Evolutionary conservation across 1,139 yeast species (phyloP).

Genomic region (Blastobotrys persicus): DNA sequence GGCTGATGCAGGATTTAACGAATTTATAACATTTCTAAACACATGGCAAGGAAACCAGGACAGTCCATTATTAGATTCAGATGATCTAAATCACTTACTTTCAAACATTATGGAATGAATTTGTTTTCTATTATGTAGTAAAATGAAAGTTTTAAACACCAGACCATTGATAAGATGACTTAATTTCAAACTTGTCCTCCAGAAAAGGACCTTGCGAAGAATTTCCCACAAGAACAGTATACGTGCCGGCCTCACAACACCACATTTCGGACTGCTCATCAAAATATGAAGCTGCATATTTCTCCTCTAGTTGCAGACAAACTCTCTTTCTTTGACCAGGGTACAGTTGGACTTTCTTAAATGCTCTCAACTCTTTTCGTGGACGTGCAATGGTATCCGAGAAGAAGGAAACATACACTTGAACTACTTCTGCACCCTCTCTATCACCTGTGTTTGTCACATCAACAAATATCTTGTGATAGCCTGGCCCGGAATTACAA

Average conservation of each 20-base stretch:
- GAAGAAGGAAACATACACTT: slow-evolving; percentile 38
- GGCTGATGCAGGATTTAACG: slow-evolving; percentile 2
- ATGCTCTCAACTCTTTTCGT: not conserved
- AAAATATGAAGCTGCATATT: slow-evolving; percentile 3
- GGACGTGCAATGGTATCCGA: not conserved
- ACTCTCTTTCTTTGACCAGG: not conserved
- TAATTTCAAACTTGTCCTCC: not conserved
- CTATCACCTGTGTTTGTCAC: slow-evolving; percentile 44
- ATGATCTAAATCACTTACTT: not conserved
- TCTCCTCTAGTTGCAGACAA: not conserved
- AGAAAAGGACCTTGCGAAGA: not conserved
- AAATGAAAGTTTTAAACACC: slow-evolving; percentile 1
- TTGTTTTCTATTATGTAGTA: not conserved
- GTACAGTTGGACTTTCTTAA: not conserved
- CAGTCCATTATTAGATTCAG: not conserved
- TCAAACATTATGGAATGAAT: not conserved
- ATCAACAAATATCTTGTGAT: slow-evolving; percentile 25
- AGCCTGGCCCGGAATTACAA: not conserved
- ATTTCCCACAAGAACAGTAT: not conserved
- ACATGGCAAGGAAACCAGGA: slow-evolving; percentile 5
- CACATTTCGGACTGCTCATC: not conserved
- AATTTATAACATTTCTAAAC: slow-evolving; percentile 2
- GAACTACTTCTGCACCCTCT: slow-evolving; percentile 47
- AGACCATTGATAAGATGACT: not conserved
- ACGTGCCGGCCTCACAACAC: not conserved